Base-by-base conservation (phyloP, 1,284 basidiomycete genomes). In the Papiliotrema fonsecae region DNA sequence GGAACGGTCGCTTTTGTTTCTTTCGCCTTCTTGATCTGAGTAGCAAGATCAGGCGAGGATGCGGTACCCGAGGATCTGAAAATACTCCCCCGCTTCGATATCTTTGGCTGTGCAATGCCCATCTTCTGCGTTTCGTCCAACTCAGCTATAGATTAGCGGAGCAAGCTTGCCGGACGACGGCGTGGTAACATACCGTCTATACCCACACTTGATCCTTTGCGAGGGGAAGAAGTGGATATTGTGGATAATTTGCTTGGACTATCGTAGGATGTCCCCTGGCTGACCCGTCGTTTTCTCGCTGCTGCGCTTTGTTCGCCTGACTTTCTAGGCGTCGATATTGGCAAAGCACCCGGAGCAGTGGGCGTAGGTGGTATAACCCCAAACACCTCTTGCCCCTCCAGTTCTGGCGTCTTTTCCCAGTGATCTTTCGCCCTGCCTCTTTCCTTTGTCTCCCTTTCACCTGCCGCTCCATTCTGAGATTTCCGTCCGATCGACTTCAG, bases 11-110 rank as follows among this genome's bases (percentile, higher is more conserved):
- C 45, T 50, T 49, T 56, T 27, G 79, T 77, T 61, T 85, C 84
- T 69, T 83, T 86, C 30, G 85, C 83, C 73, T 88, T 89, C 54
- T 84, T 79, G 45, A 90, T 74, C 48, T 92, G 77, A 2, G 87
- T 89, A 4, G 87, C 86, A 22, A 93, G 78, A 71, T 94, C 89
- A 22, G 90, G 89, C 60, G 86, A 88, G 59, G 86, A 88, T 22
- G 88, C 86, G 2, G 87, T 90, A 42, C 88, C 89, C 6, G 85
- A 78, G n/a, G 86, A 84, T 51, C 89, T 80, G 69, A 89, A 90
- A 75, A 92, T 82, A 56, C 86, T 88, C 45, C 88, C 79, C 36
- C 87, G 81, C 69, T 87, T 86, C 10, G 42, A 11, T 26, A 43
- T 28, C 14, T 81, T 47, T 9, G 51, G 30, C 16, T 55, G 45